These are phyloP conservation scores for Dipodascopsis uninucleata DNA, from an alignment of 805 yeast species.

Conservation along the genomic window DNA sequence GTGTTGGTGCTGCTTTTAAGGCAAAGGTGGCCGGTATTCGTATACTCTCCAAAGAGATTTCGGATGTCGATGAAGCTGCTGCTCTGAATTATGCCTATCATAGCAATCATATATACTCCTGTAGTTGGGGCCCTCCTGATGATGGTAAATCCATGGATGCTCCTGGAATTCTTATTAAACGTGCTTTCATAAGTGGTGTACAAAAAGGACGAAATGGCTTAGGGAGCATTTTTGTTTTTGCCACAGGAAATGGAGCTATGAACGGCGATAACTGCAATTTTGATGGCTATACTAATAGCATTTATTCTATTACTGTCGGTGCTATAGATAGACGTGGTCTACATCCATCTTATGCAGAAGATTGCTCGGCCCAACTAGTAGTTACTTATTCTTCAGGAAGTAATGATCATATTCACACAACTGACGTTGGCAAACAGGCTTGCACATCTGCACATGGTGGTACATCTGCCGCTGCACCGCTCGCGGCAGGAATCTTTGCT, in stretches of 20 bases:
- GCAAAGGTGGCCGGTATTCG: constrained; percentile 87
- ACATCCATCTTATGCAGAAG: constrained; percentile 87
- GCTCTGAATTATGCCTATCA: constrained; percentile 78
- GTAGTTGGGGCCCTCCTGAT: constrained; percentile 98
- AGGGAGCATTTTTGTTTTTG: constrained; percentile 91
- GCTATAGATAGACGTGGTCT: constrained; percentile 83
- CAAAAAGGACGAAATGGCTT: constrained; percentile 73
- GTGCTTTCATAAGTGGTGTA: constrained; percentile 81
- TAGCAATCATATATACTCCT: constrained; percentile 87
- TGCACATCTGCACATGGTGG: constrained; percentile 87
- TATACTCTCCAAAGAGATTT: constrained; percentile 74
- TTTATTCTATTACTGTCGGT: constrained; percentile 90
- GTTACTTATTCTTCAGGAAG: constrained; percentile 92
- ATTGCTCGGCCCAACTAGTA: constrained; percentile 91
- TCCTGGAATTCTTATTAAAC: constrained; percentile 72
- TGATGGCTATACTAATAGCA: constrained; percentile 95
- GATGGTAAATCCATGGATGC: constrained; percentile 83
- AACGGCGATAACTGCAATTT: constrained; percentile 87
- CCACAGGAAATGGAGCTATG: constrained; percentile 89
- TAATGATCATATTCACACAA: constrained; percentile 82
- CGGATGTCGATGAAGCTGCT: constrained; percentile 86
- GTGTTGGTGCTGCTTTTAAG: constrained; percentile 92
- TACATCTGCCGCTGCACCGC: constrained; percentile 97
- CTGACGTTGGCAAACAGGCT: constrained; percentile 51
- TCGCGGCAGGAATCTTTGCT: constrained; percentile 94